Percentiles rank a stretch among this genome's conserved stretches.
These are phyloP conservation scores for Phytophthora citrophthora DNA, from an alignment of 352 stramenopile genomes.

Conservation along the genomic window DNA sequence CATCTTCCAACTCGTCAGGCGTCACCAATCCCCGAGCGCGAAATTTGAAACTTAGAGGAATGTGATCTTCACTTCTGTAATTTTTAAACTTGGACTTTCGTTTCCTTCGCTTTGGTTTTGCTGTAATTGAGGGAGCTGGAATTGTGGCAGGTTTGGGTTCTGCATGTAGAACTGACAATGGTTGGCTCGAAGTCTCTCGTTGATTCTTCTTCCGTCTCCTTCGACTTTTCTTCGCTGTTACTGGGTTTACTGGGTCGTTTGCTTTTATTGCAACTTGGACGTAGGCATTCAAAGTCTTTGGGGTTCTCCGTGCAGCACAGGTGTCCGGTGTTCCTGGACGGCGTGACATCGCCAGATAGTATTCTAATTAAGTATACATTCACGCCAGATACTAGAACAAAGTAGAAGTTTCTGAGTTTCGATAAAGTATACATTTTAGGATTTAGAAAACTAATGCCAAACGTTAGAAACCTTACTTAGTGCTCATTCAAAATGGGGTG, in stretches of 20 bases:
- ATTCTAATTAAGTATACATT: too few relatives aligned
- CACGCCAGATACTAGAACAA: too few relatives aligned
- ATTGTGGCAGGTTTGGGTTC: background rate
- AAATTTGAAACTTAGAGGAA: slow-evolving; percentile 22
- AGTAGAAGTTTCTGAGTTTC: too few relatives aligned
- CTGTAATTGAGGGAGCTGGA: background rate
- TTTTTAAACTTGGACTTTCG: slow-evolving; percentile 47
- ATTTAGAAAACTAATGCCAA: too few relatives aligned
- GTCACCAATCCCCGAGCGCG: slow-evolving; percentile 43
- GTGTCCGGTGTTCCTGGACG: background rate
- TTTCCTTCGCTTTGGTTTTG: slow-evolving; percentile 28
- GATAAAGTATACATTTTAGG: background rate
- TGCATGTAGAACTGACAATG: background rate
- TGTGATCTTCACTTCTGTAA: slow-evolving; percentile 9
- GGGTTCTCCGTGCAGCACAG: slow-evolving; percentile 3
- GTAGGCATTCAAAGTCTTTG: slow-evolving; percentile 11
- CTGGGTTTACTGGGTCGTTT: background rate
- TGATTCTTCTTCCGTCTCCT: slow-evolving; percentile 25
- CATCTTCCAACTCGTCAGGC: slow-evolving; percentile 52
- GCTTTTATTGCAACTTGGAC: slow-evolving; percentile 32
- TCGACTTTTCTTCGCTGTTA: slow-evolving; percentile 1
- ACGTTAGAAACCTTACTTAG: too few relatives aligned
- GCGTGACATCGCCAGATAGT: background rate
- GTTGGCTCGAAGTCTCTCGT: background rate
- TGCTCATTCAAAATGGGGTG: too few relatives aligned